Base-by-base conservation (phyloP, 176 grass and related monocot species). In the Musa acuminata region DNA sequence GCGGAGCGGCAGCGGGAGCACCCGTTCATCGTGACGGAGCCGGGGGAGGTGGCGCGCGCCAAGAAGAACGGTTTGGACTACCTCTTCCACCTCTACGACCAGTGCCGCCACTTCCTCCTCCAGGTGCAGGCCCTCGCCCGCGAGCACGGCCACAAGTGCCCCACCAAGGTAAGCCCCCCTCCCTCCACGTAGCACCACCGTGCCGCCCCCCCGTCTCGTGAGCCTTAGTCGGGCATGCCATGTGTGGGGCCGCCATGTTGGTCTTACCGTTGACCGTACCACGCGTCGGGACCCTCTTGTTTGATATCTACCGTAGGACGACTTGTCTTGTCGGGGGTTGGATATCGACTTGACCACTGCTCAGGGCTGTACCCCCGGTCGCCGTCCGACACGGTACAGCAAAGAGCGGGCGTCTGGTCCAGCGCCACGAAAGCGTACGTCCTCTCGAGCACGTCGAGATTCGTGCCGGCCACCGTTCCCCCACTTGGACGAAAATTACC, bases 1-100 rank as follows among this genome's bases (percentile, higher is more conserved):
- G 21, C 20, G 72, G 27, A 67, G 84, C 68, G 87, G 72, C 95
- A 94, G 84, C 68, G 95, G 69, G 95, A 99, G 82, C 95, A 99
- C 78, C 95, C 95, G 13, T 99, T 99, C 86, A 87, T 99, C 29
- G 95, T 99, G 81, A 99, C 95, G 59, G 95, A 94, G 72, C 95
- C 95, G 11, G 95, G 95, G 8, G 95, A 99, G 82, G 91, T 99
- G 75, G 95, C 95, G 11, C 69, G 95, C 27, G 95, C 95, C 12
- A 99, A 99, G 88, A 99, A 99, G 88, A 99, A 99, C 78, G 95
- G 95, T 11, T 84, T 99, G 9, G 95, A 99, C 71, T 99, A 99
- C 78, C 80, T 99, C 51, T 99, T 99, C 95, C 91, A 99, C 75
- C 80, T 99, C 53, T 94, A 94, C 79, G 95, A 99, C 86, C 91